Evolutionary conservation across 345 rosid species (phyloP).

Genomic region (Linum trigynum): DNA sequence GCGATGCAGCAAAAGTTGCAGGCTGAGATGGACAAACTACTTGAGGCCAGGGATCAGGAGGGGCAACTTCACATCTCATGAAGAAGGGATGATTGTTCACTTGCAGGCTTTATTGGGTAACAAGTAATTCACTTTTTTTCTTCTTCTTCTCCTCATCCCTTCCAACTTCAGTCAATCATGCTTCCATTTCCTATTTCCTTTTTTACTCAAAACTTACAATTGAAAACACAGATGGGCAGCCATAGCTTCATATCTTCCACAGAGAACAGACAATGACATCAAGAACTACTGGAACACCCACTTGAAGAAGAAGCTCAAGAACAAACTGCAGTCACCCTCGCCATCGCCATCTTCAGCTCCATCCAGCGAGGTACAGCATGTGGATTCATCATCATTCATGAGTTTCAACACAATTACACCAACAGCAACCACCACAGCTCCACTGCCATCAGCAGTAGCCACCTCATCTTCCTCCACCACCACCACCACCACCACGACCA

Average conservation of each 20-base stretch:
- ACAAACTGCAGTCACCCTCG: slow-evolving; percentile 34
- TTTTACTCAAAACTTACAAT: neutral
- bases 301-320: slow-evolving; percentile 91
- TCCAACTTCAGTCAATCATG: neutral
- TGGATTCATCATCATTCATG: neutral
- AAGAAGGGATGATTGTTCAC: slow-evolving; percentile 96
- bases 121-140: slow-evolving; percentile 55
- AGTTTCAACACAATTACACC: neutral
- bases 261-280: slow-evolving; percentile 89
- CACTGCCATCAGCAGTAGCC: slow-evolving; percentile 13
- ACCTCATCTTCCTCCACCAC: slow-evolving; percentile 28
- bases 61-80: slow-evolving; percentile 94
- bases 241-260: slow-evolving; percentile 96
- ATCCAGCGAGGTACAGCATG: no score
- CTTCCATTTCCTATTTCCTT: neutral
- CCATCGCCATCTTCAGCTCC: slow-evolving; percentile 8
- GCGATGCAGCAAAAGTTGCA: slow-evolving; percentile 97
- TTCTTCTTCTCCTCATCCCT: neutral
- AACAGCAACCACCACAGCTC: neutral
- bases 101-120: slow-evolving; percentile 98
- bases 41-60: slow-evolving; percentile 96
- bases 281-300: slow-evolving; percentile 99
- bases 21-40: slow-evolving; percentile 99
- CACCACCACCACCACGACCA: slow-evolving; percentile 79
- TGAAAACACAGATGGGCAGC: slow-evolving; percentile 75